Conservation (phyloP, 176 grass and related monocot genomes). For the Themeda triandra region DNA sequence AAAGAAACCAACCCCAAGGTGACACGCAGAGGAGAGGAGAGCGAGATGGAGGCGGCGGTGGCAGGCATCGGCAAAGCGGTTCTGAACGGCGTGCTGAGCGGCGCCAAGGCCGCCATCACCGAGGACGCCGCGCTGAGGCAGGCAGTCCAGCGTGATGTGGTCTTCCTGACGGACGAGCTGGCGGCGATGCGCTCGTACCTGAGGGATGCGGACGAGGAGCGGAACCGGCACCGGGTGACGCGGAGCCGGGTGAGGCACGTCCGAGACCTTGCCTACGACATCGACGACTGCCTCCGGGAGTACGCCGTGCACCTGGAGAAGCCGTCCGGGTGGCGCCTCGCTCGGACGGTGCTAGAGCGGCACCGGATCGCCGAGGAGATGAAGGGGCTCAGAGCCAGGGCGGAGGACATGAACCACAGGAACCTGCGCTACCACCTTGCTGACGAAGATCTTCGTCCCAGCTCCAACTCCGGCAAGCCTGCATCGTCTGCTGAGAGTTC, state of each 20-base stretch:
- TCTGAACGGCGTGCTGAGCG: background rate
- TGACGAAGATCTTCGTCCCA: too few species aligned
- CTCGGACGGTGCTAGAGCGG: too few species aligned
- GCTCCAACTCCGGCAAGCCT: too few species aligned
- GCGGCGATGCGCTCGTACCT: background rate
- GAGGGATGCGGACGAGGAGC: background rate
- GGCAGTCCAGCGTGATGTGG: background rate
- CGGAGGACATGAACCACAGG: too few species aligned
- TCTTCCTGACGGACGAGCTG: background rate
- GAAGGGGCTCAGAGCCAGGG: too few species aligned
- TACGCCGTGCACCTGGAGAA: too few species aligned
- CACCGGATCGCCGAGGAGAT: too few species aligned
- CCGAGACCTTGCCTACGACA: background rate
- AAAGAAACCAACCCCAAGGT: too few species aligned
- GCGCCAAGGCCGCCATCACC: background rate
- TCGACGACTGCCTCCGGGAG: too few species aligned
- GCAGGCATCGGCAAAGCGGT: background rate
- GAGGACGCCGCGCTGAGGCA: background rate
- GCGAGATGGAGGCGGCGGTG: background rate
- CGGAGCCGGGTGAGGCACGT: background rate
- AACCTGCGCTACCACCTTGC: background rate
- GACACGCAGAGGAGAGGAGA: too few species aligned
- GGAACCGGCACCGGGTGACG: background rate
- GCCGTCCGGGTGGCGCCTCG: too few species aligned
- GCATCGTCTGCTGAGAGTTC: too few species aligned